Evolutionary conservation across 2,329 filamentous ascomycete genomes (phyloP).

Genomic region (Bipolaris zeicola): DNA sequence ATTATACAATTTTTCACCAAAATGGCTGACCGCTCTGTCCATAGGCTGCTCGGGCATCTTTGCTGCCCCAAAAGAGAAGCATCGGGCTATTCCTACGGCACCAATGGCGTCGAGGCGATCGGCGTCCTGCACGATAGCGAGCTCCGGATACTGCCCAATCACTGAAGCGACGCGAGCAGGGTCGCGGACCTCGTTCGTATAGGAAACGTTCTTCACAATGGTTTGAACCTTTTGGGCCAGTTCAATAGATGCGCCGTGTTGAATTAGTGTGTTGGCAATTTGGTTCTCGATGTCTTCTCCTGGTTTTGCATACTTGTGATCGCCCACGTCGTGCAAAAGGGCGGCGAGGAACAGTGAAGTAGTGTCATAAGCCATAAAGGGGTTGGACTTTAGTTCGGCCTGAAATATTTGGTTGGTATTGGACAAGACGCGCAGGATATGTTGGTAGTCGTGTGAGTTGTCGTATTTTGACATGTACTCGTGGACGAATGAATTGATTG

Average conservation of each 20-base stretch:
- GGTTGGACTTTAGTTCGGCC: constrained; percentile 51
- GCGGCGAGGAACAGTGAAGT: constrained; percentile 70
- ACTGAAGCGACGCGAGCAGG: constrained; percentile 64
- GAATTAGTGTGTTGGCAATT: constrained; percentile 61
- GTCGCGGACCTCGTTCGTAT: constrained; percentile 72
- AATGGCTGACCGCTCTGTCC: constrained; percentile 42
- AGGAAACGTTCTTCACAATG: constrained; percentile 78
- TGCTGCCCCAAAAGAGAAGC: constrained; percentile 74
- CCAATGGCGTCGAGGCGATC: constrained; percentile 92
- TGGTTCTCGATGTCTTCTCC: constrained; percentile 63
- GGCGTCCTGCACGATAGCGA: constrained; percentile 88
- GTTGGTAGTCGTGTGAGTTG: constrained; percentile 84
- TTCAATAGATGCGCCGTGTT: constrained; percentile 60
- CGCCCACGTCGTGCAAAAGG: constrained; percentile 76
- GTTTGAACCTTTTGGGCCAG: constrained; percentile 72
- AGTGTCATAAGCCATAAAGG: constrained; percentile 53
- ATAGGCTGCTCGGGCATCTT: constrained; percentile 35
- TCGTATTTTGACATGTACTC: constrained; percentile 59
- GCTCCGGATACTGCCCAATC: constrained; percentile 70
- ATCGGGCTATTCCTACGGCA: constrained; percentile 79
- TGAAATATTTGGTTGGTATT: constrained; percentile 70
- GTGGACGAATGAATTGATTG: constrained; percentile 40
- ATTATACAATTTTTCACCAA: constrained; percentile 43
- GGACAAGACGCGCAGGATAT: constrained; percentile 79
- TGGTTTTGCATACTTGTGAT: constrained; percentile 73